Evolutionary conservation across 768 basidiomycete genomes (phyloP), one percentile per base, ranked within the genome.

Genomic region (Coprinopsis sp.): DNA sequence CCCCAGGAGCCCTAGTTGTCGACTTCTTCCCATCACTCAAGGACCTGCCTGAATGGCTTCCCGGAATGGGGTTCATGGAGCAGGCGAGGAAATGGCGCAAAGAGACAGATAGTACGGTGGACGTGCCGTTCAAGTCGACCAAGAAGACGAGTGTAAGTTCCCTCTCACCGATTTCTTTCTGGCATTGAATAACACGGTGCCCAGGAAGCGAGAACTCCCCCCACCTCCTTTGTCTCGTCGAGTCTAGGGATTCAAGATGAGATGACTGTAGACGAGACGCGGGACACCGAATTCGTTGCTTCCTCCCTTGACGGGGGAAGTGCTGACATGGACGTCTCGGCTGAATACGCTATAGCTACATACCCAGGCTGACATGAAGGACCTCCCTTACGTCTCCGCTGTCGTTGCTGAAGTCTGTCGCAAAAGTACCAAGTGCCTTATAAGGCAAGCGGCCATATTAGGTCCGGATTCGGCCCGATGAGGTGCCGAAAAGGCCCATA

Each of bases 21-120:
- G 71, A 72, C 47, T 62, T 67, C 39, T 66, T 73, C 51, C 71
- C 71, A 1, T 43, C 55, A 47, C 56, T 84, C 51, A 64, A 68
- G 33, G 53, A 69, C 18, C 54, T 83, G 18, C 82, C 82, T 0
- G 71, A 73, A 50, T 78, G 79, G 75, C 53, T 81, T 19, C 81
- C 81, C 22, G 79, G 80, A 0, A 72, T 72, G 34, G 67, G 66
- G 0, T 84, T 82, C 63, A 69, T 79, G 56, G 56, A 61, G 21
- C 62, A 67, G 4, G 81, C 76, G 3, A 53, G 59, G 1, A 53
- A 60, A 24, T 77, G 72, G 71, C 63, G 62, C 6, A 58, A 61
- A 45, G 66, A 66, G 1, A 61, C 73, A 2, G 53, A 59, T 2
- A 60, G 65, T 6, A 70, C 76, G 61, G 59, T 73, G 3, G 65